Percentiles rank a stretch among this genome's conserved stretches.
Conservation (phyloP, 2,329 filamentous ascomycete genomes). For the Ramularia endophylla region DNA sequence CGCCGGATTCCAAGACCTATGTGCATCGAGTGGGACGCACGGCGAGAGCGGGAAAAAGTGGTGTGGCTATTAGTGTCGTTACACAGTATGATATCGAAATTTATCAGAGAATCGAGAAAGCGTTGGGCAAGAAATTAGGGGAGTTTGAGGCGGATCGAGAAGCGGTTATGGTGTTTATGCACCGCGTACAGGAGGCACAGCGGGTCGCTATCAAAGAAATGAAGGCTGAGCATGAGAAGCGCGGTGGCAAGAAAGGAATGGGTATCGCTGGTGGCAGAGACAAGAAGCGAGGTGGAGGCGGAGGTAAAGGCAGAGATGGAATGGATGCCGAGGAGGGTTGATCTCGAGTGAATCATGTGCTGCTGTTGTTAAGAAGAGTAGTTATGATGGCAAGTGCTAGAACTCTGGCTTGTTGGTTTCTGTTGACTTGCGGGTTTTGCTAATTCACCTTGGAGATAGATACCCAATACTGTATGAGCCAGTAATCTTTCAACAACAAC, state of each 20-base stretch:
- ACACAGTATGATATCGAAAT: conserved; percentile 86
- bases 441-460: too few relatives aligned
- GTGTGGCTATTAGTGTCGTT: conserved; percentile 72
- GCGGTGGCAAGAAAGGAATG: conserved; percentile 49
- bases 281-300: conserved; percentile 45
- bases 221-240: conserved; percentile 70
- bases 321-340: conserved; percentile 73
- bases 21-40: conserved; percentile 86
- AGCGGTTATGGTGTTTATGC: conserved; percentile 75
- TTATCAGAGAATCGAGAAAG: conserved; percentile 73
- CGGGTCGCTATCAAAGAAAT: conserved; percentile 72
- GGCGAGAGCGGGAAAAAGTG: conserved; percentile 77
- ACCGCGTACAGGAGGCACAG: conserved; percentile 77
- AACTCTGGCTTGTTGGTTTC: too few relatives aligned
- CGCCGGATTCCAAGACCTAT: conserved; percentile 81
- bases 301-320: conserved; percentile 51
- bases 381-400: too few relatives aligned
- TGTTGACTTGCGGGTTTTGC: too few relatives aligned
- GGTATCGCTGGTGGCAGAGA: conserved; percentile 42
- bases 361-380: too few relatives aligned
- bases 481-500: too few relatives aligned
- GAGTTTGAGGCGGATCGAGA: conserved; percentile 69
- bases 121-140: conserved; percentile 68
- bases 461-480: too few relatives aligned
- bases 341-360: background rate